Percentiles rank a stretch among this genome's conserved stretches.
phyloP scores from a whole-genome alignment of 352 stramenopile species.

The Phytophthora sp. region DNA sequence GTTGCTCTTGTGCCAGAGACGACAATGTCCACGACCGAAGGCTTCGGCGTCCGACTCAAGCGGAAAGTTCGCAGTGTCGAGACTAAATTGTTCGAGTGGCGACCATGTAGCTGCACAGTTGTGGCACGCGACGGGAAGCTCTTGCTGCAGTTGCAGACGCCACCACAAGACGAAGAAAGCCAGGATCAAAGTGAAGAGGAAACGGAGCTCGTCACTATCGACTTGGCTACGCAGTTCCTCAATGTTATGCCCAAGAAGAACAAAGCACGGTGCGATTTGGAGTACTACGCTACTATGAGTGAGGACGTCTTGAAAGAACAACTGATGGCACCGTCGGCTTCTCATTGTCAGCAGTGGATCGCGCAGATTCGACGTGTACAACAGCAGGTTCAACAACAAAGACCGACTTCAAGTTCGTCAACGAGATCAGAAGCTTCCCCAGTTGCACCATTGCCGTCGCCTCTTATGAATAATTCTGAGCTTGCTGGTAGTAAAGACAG shows the following conservation, averaged over 20 bases:
- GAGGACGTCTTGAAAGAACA: slow-evolving; percentile 47
- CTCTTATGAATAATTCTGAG: slow-evolving; percentile 2
- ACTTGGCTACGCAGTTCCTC: slow-evolving; percentile 50
- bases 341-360: slow-evolving; percentile 72
- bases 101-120: slow-evolving; percentile 49
- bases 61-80: slow-evolving; percentile 63
- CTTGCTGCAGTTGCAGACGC: slow-evolving; percentile 37
- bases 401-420: slow-evolving; percentile 19
- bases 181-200: slow-evolving; percentile 14
- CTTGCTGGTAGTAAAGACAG: slow-evolving; percentile 16
- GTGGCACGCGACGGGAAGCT: slow-evolving; percentile 42
- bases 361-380: slow-evolving; percentile 48
- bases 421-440: slow-evolving; percentile 20
- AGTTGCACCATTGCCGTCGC: slow-evolving; percentile 30
- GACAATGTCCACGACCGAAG: slow-evolving; percentile 21
- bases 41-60: slow-evolving; percentile 50
- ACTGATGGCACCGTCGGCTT: slow-evolving; percentile 74
- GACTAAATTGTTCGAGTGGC: slow-evolving; percentile 76
- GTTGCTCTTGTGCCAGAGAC: slow-evolving; percentile 1
- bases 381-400: slow-evolving; percentile 41
- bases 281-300: slow-evolving; percentile 40
- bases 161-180: slow-evolving; percentile 33
- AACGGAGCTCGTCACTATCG: slow-evolving; percentile 39
- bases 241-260: slow-evolving; percentile 65
- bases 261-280: slow-evolving; percentile 63